A percentile compares a stretch with the other conserved stretches of the same genome.
These are phyloP conservation scores for Rhizoclosmatium hyalinum DNA, from an alignment of 371 early-diverging fungal genomes.

Conservation along the genomic window DNA sequence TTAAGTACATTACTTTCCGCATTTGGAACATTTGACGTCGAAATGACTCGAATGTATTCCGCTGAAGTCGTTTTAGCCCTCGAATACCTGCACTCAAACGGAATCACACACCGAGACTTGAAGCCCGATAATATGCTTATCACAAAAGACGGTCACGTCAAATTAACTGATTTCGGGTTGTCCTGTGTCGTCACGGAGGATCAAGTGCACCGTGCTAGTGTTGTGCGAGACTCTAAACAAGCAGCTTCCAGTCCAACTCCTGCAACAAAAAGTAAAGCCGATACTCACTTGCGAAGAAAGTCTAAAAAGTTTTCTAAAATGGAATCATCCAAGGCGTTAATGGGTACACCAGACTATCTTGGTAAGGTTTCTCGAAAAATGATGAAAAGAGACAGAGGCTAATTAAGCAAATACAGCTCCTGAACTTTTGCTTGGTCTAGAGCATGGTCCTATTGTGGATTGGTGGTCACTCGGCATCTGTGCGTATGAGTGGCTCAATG, in stretches of 20 bases:
- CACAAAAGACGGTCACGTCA: slow-evolving; percentile 55
- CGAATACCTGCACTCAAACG: slow-evolving; percentile 70
- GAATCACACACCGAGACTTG: slow-evolving; percentile 73
- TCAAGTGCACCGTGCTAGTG: slow-evolving; percentile 4
- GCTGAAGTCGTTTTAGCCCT: slow-evolving; percentile 62
- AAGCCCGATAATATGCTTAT: slow-evolving; percentile 84
- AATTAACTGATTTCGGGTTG: slow-evolving; percentile 63
- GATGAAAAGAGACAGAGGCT: background rate
- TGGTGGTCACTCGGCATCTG: slow-evolving; percentile 96
- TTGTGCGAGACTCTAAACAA: slow-evolving; percentile 1
- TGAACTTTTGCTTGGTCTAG: slow-evolving; percentile 82
- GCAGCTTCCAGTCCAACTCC: slow-evolving; percentile 27
- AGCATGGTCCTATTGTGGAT: slow-evolving; percentile 83
- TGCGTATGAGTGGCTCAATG: slow-evolving; percentile 85
- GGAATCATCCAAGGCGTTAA: slow-evolving; percentile 52
- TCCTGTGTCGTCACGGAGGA: slow-evolving; percentile 64
- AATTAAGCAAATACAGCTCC: slow-evolving; percentile 66
- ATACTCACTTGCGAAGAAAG: slow-evolving; percentile 18
- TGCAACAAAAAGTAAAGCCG: background rate
- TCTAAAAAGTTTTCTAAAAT: slow-evolving; percentile 13
- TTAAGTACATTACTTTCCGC: slow-evolving; percentile 53
- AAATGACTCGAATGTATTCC: slow-evolving; percentile 59
- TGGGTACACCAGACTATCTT: slow-evolving; percentile 97
- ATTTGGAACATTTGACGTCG: slow-evolving; percentile 51
- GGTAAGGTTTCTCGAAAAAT: background rate